phyloP scores from a whole-genome alignment of 1,139 yeast species.

The Hansenula lynferdii region DNA sequence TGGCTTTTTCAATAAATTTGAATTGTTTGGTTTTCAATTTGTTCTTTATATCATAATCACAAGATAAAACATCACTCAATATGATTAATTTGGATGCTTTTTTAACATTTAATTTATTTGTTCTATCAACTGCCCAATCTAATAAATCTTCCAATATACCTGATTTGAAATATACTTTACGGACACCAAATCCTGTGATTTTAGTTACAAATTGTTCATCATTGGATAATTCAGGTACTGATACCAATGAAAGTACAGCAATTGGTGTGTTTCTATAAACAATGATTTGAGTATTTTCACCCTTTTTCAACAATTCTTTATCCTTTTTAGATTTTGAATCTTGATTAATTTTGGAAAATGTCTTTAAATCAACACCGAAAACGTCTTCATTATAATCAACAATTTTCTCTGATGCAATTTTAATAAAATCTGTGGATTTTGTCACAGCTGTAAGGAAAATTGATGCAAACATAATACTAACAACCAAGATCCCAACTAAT shows the following conservation, averaged over 20 bases:
- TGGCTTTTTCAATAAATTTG: constrained; percentile 24
- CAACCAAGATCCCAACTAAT: constrained; percentile 23
- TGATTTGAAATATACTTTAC: constrained; percentile 59
- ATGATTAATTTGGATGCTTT: constrained; percentile 27
- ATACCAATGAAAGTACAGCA: constrained; percentile 46
- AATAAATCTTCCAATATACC: constrained; percentile 59
- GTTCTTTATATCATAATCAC: constrained; percentile 38
- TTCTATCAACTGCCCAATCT: constrained; percentile 52
- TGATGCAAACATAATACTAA: constrained; percentile 21
- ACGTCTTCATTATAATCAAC: constrained; percentile 42
- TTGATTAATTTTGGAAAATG: constrained; percentile 33
- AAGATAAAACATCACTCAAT: constrained; percentile 45
- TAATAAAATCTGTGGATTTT: constrained; percentile 31
- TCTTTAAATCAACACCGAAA: constrained; percentile 50
- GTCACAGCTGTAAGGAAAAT: constrained; percentile 27
- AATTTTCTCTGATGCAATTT: constrained; percentile 40
- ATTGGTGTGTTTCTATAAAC: constrained; percentile 65
- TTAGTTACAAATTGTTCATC: constrained; percentile 39
- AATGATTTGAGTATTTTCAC: constrained; percentile 47
- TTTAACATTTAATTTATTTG: constrained; percentile 33
- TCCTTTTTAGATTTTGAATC: constrained; percentile 27
- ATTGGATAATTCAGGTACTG: constrained; percentile 24
- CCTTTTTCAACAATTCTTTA: constrained; percentile 30
- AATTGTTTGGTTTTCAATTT: constrained; percentile 33
- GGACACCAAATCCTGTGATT: constrained; percentile 54